Percentiles rank a stretch among this genome's conserved stretches.
phyloP scores from a whole-genome alignment of 805 yeast species.

The Lachancea sp. region DNA sequence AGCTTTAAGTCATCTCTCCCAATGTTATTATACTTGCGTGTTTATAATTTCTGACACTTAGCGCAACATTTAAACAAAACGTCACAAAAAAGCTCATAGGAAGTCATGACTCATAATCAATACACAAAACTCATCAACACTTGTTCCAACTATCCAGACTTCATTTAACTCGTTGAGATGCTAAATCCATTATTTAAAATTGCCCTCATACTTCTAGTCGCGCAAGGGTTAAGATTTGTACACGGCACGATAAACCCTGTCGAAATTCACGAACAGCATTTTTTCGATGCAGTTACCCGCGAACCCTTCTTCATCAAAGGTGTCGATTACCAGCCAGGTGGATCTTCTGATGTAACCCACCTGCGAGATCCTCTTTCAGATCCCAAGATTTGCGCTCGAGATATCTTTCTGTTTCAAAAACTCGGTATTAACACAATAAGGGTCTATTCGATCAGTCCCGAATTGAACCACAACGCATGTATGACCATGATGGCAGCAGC shows the following conservation, averaged over 20 bases:
- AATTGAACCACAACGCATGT: slow-evolving; percentile 76
- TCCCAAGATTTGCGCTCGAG: slow-evolving; percentile 68
- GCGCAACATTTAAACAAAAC: not conserved
- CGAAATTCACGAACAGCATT: slow-evolving; percentile 59
- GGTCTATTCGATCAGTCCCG: slow-evolving; percentile 80
- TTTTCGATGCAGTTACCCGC: slow-evolving; percentile 65
- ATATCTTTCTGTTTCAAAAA: slow-evolving; percentile 70
- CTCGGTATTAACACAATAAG: slow-evolving; percentile 83
- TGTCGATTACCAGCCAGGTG: slow-evolving; percentile 95
- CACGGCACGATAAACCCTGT: slow-evolving; percentile 54
- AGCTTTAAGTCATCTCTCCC: not conserved
- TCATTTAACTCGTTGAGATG: not conserved
- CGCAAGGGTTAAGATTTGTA: not conserved
- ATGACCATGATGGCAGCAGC: slow-evolving; percentile 89
- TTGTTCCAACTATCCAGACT: not conserved
- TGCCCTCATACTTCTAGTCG: not conserved
- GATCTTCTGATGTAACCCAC: slow-evolving; percentile 65
- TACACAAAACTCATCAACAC: not conserved
- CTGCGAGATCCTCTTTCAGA: slow-evolving; percentile 71
- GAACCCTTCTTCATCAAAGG: slow-evolving; percentile 80
- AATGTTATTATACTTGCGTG: not conserved
- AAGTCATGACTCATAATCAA: not conserved
- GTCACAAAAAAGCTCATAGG: not conserved
- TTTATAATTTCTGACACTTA: not conserved
- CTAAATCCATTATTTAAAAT: not conserved